These are phyloP conservation scores for Penicillium sp. DNA, from an alignment of 2,329 filamentous ascomycete species.

Conservation along the genomic window DNA sequence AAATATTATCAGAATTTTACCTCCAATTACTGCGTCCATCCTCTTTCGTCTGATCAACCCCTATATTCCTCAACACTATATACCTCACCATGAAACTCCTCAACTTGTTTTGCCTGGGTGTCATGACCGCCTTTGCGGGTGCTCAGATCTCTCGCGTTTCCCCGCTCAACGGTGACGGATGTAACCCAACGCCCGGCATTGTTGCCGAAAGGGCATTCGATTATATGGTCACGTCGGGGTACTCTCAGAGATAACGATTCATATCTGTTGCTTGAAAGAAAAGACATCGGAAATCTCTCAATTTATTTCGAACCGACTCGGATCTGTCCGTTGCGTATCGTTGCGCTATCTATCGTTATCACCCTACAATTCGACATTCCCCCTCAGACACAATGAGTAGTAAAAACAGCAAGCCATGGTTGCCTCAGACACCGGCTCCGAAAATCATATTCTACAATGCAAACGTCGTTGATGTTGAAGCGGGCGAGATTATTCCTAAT, in stretches of 20 bases:
- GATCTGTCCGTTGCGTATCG: background rate
- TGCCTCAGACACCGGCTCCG: constrained; percentile 16
- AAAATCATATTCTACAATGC: constrained; percentile 44
- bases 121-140: too few species aligned
- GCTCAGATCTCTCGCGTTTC: background rate
- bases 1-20: too few species aligned
- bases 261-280: background rate
- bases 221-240: background rate
- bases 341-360: background rate
- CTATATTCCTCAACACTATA: too few species aligned
- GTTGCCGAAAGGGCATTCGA: background rate
- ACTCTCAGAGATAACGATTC: background rate
- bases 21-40: too few species aligned
- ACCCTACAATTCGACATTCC: background rate
- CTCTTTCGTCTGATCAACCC: too few species aligned
- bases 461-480: constrained; percentile 44
- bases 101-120: too few species aligned
- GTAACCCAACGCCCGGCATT: background rate
- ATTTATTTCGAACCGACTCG: background rate
- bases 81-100: too few species aligned
- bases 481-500: constrained; percentile 32
- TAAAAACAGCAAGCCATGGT: constrained; percentile 26
- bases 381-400: background rate
- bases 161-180: background rate
- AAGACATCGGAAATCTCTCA: background rate